A percentile compares a stretch with the other conserved stretches of the same genome.
Evolutionary conservation across 805 yeast species (phyloP).

Genomic region (Ogataea wickerhamii): DNA sequence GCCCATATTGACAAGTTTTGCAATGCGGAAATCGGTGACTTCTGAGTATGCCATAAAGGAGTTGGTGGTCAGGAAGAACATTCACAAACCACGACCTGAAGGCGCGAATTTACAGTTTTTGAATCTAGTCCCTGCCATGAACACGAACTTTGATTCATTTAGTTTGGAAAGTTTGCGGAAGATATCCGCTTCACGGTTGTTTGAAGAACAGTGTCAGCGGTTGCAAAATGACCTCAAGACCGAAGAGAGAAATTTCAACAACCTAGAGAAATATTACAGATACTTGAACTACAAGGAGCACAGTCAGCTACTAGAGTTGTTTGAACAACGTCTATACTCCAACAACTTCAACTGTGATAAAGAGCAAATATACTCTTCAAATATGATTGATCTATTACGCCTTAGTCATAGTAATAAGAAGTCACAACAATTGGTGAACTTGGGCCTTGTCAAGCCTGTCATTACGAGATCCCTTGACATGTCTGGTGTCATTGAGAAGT

Average conservation of each 20-base stretch:
- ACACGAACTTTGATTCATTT: conserved; percentile 44
- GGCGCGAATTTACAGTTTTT: conserved; percentile 51
- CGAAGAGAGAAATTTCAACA: conserved; percentile 31
- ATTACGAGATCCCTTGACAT: conserved; percentile 37
- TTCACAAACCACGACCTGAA: conserved; percentile 10
- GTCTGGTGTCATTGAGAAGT: conserved; percentile 60
- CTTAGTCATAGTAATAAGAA: conserved; percentile 27
- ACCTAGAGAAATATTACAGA: conserved; percentile 57
- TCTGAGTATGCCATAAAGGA: conserved; percentile 44
- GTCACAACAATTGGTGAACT: conserved; percentile 24
- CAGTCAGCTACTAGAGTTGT: conserved; percentile 45
- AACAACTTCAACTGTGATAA: conserved; percentile 64
- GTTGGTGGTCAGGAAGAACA: conserved; percentile 33
- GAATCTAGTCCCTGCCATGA: conserved; percentile 54
- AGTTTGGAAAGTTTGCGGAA: conserved; percentile 41
- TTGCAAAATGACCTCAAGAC: conserved; percentile 38
- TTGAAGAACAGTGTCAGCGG: conserved; percentile 42
- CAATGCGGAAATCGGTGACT: conserved; percentile 62
- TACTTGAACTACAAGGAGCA: conserved; percentile 52
- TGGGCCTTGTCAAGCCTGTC: conserved; percentile 41
- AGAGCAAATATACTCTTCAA: conserved; percentile 65
- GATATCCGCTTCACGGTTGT: conserved; percentile 45
- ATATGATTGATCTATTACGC: conserved; percentile 44
- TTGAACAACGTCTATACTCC: conserved; percentile 56
- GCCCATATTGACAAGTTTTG: conserved; percentile 88